Evolutionary conservation across 371 early-diverging fungal genomes (phyloP).

Genomic region (Saksenaea oblongispora): DNA sequence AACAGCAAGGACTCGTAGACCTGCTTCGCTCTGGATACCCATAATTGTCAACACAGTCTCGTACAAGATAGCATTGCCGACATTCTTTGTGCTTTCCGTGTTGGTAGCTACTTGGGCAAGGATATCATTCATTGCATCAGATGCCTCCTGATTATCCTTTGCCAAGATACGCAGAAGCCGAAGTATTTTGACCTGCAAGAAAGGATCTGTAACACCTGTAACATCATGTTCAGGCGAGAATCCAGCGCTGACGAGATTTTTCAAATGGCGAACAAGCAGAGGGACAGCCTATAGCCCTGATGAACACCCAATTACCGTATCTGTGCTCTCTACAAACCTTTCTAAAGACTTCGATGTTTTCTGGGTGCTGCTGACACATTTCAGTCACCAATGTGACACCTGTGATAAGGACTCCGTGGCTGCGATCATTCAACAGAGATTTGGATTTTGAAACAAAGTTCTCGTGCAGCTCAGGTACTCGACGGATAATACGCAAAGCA

Average conservation of each 20-base stretch:
- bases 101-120: conserved; percentile 96
- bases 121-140: conserved; percentile 95
- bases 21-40: conserved; percentile 90
- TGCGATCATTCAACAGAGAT: conserved; percentile 85
- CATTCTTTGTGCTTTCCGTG: conserved; percentile 94
- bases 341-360: conserved; percentile 70
- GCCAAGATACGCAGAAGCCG: conserved; percentile 89
- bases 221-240: conserved; percentile 97
- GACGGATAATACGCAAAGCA: conserved; percentile 87
- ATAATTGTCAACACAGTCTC: conserved; percentile 96
- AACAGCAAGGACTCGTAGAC: conserved; percentile 92
- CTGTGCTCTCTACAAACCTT: conserved; percentile 41
- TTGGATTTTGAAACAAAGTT: conserved; percentile 78
- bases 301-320: background rate
- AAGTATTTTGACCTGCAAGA: conserved; percentile 94
- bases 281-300: conserved; percentile 68
- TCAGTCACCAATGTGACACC: conserved; percentile 91
- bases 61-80: conserved; percentile 95
- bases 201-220: conserved; percentile 94
- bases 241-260: conserved; percentile 84
- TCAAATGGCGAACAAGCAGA: conserved; percentile 84
- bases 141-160: conserved; percentile 80
- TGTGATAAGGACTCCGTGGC: conserved; percentile 94
- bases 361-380: conserved; percentile 78
- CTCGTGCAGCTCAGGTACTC: conserved; percentile 92